Conservation (phyloP, 2,329 filamentous ascomycete genomes). For the Pezicula carpinea region DNA sequence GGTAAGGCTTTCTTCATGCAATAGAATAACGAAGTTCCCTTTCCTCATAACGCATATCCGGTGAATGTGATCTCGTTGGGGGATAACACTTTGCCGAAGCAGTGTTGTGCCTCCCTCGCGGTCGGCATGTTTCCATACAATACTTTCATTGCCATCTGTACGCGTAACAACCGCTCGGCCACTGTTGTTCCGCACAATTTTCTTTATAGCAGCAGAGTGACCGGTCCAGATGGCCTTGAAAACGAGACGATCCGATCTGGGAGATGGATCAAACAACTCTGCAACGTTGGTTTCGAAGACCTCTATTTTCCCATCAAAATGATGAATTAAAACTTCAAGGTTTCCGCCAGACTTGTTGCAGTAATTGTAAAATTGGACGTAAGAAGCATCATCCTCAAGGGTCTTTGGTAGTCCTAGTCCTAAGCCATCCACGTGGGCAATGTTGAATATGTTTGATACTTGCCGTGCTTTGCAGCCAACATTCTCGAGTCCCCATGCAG, state of each 20-base stretch:
- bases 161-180: slow-evolving; percentile 77
- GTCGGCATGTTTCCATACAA: slow-evolving; percentile 72
- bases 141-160: slow-evolving; percentile 71
- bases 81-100: slow-evolving; percentile 63
- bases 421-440: slow-evolving; percentile 67
- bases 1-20: slow-evolving; percentile 65
- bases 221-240: slow-evolving; percentile 74
- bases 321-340: slow-evolving; percentile 72
- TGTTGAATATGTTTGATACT: slow-evolving; percentile 72
- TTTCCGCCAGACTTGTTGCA: slow-evolving; percentile 60
- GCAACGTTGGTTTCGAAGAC: slow-evolving; percentile 77
- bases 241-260: slow-evolving; percentile 52
- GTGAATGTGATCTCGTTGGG: slow-evolving; percentile 67
- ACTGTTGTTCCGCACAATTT: slow-evolving; percentile 80
- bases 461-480: slow-evolving; percentile 66
- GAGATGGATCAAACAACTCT: slow-evolving; percentile 71
- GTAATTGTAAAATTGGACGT: slow-evolving; percentile 70
- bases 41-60: slow-evolving; percentile 74
- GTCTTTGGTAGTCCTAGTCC: slow-evolving; percentile 36
- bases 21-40: slow-evolving; percentile 75
- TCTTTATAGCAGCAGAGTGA: slow-evolving; percentile 74
- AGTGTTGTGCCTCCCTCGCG: slow-evolving; percentile 49
- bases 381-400: slow-evolving; percentile 24
- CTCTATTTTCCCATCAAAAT: slow-evolving; percentile 79
- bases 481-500: slow-evolving; percentile 88